Percentiles rank a stretch among this genome's conserved stretches.
Conservation (phyloP, 768 basidiomycete species). For the Calocera cornea region DNA sequence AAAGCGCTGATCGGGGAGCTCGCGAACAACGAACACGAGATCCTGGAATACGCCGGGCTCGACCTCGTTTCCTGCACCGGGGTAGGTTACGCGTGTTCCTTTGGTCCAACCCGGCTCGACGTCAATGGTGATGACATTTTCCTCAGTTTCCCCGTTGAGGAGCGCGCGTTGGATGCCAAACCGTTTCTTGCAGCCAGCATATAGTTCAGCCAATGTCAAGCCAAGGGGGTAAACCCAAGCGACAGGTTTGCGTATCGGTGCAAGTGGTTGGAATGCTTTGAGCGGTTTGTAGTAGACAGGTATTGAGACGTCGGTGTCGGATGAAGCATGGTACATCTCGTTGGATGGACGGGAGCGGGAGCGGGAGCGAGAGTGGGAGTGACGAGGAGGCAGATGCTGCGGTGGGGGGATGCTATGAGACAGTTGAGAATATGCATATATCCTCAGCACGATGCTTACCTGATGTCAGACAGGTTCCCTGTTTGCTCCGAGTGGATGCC, state of each 20-base stretch:
- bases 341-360: conserved; percentile 6
- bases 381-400: neutral
- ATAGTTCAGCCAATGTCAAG: conserved; percentile 49
- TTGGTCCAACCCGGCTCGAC: conserved; percentile 48
- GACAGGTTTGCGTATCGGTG: conserved; percentile 23
- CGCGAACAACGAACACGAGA: conserved; percentile 51
- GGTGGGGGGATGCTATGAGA: neutral
- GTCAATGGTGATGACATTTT: conserved; percentile 45
- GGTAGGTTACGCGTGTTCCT: conserved; percentile 47
- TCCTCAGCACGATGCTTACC: neutral
- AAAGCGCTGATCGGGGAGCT: conserved; percentile 45
- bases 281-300: conserved; percentile 12
- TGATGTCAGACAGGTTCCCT: neutral
- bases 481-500: neutral
- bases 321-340: conserved; percentile 12
- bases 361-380: neutral
- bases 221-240: conserved; percentile 59
- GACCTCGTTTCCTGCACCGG: conserved; percentile 49
- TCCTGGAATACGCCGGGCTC: conserved; percentile 45
- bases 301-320: conserved; percentile 26
- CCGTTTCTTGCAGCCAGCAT: conserved; percentile 39
- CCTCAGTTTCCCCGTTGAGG: conserved; percentile 36
- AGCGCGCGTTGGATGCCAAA: conserved; percentile 49
- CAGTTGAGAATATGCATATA: neutral
- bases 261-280: conserved; percentile 27